Evolutionary conservation across 1,284 basidiomycete genomes (phyloP).

Genomic region (Boletus holoroseus): DNA sequence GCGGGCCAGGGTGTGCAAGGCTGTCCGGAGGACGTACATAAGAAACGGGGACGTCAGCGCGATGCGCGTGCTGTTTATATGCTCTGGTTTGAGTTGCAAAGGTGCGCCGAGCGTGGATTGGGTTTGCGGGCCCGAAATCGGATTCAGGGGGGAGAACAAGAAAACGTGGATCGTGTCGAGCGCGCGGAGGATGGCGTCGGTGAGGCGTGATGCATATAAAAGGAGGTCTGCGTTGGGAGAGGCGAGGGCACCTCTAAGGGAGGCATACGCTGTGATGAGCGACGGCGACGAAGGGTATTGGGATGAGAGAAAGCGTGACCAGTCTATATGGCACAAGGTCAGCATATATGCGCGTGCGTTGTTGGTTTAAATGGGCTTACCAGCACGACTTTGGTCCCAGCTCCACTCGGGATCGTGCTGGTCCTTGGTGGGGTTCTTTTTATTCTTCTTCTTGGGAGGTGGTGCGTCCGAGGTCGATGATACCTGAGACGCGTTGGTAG

Average conservation of each 20-base stretch:
- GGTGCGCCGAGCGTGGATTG: not conserved
- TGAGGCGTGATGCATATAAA: constrained; percentile 11
- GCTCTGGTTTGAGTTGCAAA: constrained; percentile 3
- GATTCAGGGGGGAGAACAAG: constrained; percentile 18
- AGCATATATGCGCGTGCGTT: not conserved
- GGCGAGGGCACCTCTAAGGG: constrained; percentile 21
- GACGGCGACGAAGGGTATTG: constrained; percentile 24
- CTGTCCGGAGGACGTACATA: constrained; percentile 19
- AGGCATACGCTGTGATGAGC: constrained; percentile 20
- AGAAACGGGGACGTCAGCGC: constrained; percentile 25
- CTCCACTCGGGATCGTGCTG: constrained; percentile 16
- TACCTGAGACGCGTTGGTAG: constrained; percentile 9
- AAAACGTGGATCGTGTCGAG: constrained; percentile 22
- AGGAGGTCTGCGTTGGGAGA: constrained; percentile 7
- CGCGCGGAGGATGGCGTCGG: constrained; percentile 21
- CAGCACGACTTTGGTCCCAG: constrained; percentile 24
- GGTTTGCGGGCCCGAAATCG: not conserved
- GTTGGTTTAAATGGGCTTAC: constrained; percentile 3
- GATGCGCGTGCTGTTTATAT: constrained; percentile 20
- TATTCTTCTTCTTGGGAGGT: constrained; percentile 28
- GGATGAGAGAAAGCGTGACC: constrained; percentile 20
- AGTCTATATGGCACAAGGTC: constrained; percentile 13
- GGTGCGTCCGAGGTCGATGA: constrained; percentile 15
- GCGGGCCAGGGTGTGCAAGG: constrained; percentile 18
- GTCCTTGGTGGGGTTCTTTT: constrained; percentile 19